Conservation (phyloP, 306 rosid species). For the Dalbergia cultrata region DNA sequence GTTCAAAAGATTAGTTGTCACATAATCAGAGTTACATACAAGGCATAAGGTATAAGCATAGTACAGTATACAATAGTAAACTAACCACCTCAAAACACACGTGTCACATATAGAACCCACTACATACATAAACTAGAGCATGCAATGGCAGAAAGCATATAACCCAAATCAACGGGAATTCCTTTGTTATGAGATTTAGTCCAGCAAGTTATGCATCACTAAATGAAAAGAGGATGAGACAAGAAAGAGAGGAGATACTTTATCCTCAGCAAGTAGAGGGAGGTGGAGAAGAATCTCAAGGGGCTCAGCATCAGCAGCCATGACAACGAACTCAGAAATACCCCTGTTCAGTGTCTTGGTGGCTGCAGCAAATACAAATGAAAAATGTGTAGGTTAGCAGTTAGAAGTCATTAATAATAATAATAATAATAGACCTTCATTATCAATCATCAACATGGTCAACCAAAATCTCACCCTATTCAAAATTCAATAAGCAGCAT, state of each 20-base stretch:
- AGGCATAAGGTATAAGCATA: too few relatives aligned
- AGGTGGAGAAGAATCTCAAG: conserved; percentile 94
- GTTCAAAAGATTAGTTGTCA: neutral
- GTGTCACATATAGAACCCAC: neutral
- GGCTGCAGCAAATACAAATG: conserved; percentile 52
- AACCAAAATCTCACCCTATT: neutral
- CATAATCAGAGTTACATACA: too few relatives aligned
- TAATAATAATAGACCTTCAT: too few relatives aligned
- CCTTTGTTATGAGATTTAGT: neutral
- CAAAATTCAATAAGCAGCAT: neutral
- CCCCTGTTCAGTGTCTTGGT: conserved; percentile 93
- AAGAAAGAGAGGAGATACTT: conserved; percentile 51
- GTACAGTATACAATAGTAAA: neutral
- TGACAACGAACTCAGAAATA: conserved; percentile 86
- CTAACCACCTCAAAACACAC: neutral
- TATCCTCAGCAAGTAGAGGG: conserved; percentile 89
- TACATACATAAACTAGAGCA: neutral
- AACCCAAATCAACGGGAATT: neutral
- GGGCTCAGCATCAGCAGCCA: conserved; percentile 92
- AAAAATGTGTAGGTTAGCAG: neutral
- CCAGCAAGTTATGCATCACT: too few relatives aligned
- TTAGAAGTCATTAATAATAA: neutral
- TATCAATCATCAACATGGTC: too few relatives aligned
- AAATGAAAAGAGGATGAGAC: neutral
- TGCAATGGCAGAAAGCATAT: neutral